Conservation (phyloP, 495 filamentous ascomycete species). For the Neurospora sp. region DNA sequence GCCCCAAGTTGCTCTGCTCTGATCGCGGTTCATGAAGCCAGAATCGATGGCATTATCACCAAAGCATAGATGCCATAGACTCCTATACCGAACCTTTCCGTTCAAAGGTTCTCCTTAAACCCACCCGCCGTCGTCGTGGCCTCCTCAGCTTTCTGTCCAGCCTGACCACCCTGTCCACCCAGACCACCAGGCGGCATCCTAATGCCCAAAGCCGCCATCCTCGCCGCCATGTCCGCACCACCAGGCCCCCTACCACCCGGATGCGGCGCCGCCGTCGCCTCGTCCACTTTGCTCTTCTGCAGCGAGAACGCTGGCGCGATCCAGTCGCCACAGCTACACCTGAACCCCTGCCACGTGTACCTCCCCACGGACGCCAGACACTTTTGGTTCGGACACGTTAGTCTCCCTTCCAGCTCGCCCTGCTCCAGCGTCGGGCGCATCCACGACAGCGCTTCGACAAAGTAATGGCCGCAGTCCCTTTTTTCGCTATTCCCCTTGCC, state of each 20-base stretch:
- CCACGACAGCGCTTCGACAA: conserved; percentile 86
- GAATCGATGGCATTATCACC: background rate
- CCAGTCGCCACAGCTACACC: conserved; percentile 86
- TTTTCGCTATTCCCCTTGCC: conserved; percentile 9
- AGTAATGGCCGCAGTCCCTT: conserved; percentile 65
- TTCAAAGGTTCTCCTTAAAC: conserved; percentile 20
- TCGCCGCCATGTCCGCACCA: conserved; percentile 7
- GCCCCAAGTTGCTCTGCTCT: background rate
- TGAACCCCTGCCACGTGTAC: conserved; percentile 92
- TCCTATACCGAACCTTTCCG: too few relatives aligned
- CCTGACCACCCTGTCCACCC: background rate
- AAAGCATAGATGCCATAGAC: background rate
- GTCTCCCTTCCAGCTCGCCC: conserved; percentile 66
- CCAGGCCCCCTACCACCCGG: background rate
- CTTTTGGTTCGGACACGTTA: conserved; percentile 69
- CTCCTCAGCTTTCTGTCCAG: background rate
- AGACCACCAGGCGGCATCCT: conserved; percentile 22
- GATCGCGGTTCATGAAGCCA: background rate
- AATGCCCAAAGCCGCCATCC: conserved; percentile 21
- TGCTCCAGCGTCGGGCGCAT: conserved; percentile 75
- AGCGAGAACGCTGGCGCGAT: conserved; percentile 83
- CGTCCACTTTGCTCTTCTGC: conserved; percentile 71
- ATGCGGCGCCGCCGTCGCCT: conserved; percentile 28
- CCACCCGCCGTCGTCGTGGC: background rate
- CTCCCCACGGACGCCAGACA: conserved; percentile 76